These are phyloP conservation scores for Teunomyces aglyptinius DNA, from an alignment of 805 yeast genomes.

Conservation along the genomic window DNA sequence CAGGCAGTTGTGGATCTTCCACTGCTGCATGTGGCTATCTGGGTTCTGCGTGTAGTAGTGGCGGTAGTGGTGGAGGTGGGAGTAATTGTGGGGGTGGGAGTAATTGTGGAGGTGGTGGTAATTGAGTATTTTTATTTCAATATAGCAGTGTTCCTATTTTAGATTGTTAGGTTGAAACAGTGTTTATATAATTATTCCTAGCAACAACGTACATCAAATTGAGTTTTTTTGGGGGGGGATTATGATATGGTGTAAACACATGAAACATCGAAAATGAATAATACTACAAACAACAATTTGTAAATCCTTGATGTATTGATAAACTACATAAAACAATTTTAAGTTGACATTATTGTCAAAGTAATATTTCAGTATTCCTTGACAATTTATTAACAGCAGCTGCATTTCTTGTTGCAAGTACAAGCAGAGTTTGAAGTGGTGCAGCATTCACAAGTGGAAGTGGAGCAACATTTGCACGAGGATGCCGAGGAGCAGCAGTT, in stretches of 20 bases:
- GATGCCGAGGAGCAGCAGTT: neutral
- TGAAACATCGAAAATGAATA: too few species aligned
- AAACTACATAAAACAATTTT: too few species aligned
- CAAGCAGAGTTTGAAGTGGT: neutral
- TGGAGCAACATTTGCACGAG: neutral
- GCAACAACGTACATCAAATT: too few species aligned
- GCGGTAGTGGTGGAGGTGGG: neutral
- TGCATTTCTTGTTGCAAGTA: neutral
- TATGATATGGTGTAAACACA: too few species aligned
- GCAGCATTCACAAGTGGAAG: neutral
- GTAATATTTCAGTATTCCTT: neutral
- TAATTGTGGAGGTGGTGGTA: neutral
- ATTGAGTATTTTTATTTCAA: neutral
- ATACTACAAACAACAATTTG: too few species aligned
- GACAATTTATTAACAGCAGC: neutral
- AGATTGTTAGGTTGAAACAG: too few species aligned
- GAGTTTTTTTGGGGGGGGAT: too few species aligned
- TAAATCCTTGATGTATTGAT: too few species aligned
- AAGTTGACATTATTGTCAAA: too few species aligned
- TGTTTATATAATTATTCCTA: too few species aligned
- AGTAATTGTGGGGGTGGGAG: neutral
- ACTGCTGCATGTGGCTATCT: neutral
- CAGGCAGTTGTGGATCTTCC: neutral
- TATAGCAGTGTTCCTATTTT: too few species aligned
- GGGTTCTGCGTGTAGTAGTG: neutral